Conservation (phyloP, 345 rosid species). For the Cardamine chenopodiifolia region DNA sequence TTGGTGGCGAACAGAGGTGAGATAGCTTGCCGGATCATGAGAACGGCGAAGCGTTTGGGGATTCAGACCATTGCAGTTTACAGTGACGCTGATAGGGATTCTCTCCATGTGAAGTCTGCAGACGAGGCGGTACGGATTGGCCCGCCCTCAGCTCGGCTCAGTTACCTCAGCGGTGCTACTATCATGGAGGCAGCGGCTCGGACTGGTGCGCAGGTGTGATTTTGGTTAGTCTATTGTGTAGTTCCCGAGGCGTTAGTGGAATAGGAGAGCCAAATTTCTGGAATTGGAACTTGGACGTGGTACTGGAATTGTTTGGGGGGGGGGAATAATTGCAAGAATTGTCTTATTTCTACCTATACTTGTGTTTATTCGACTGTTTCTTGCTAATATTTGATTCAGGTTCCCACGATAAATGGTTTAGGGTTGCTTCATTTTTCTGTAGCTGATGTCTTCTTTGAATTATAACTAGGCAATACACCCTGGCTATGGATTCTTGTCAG, state of each 20-base stretch:
- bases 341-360: background rate
- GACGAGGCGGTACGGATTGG: conserved; percentile 82
- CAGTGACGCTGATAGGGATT: conserved; percentile 78
- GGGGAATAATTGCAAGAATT: background rate
- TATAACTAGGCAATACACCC: conserved; percentile 82
- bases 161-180: conserved; percentile 64
- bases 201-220: conserved; percentile 75
- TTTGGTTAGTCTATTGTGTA: background rate
- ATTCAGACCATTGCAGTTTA: conserved; percentile 83
- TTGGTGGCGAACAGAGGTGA: conserved; percentile 86
- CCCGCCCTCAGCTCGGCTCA: conserved; percentile 83
- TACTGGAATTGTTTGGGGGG: background rate
- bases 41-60: conserved; percentile 81
- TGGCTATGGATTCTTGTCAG: conserved; percentile 90
- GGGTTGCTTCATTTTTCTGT: conserved; percentile 11
- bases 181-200: conserved; percentile 79
- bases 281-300: conserved; percentile 3
- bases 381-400: background rate
- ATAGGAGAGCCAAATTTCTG: background rate
- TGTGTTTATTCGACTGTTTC: background rate
- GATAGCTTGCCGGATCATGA: conserved; percentile 81
- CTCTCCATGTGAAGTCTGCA: conserved; percentile 89
- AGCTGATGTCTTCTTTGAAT: conserved; percentile 33
- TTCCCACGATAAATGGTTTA: background rate
- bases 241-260: background rate